A percentile compares a stretch with the other conserved stretches of the same genome.
Conservation (phyloP, 352 stramenopile species). For the Blastocystis sp. region DNA sequence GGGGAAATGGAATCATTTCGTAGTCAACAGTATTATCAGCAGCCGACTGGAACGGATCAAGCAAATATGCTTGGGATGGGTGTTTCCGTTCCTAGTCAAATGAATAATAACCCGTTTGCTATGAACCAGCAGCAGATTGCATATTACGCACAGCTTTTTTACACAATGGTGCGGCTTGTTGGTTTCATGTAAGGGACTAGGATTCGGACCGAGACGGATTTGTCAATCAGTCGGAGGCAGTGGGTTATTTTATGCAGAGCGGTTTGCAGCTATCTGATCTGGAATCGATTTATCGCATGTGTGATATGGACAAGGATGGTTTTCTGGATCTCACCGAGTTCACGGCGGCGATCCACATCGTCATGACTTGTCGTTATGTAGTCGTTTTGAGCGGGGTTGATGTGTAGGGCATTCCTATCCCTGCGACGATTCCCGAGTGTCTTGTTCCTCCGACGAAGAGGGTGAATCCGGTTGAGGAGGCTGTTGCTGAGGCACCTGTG, state of each 20-base stretch:
- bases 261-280: slow-evolving; percentile 1
- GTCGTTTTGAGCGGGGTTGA: not conserved
- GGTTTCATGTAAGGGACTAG: slow-evolving; percentile 4
- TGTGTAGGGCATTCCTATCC: slow-evolving; percentile 40
- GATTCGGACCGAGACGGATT: slow-evolving; percentile 34
- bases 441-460: slow-evolving; percentile 11
- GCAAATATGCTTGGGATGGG: not conserved
- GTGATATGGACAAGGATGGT: slow-evolving; percentile 45
- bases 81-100: not conserved
- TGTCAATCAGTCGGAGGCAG: slow-evolving; percentile 14
- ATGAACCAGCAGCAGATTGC: not conserved
- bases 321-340: slow-evolving; percentile 26
- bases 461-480: not conserved
- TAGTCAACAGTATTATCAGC: slow-evolving; percentile 52
- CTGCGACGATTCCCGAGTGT: not conserved
- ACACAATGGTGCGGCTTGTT: not conserved
- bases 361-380: slow-evolving; percentile 46
- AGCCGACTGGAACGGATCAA: not conserved
- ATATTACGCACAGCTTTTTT: slow-evolving; percentile 17
- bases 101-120: not conserved
- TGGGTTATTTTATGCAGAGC: slow-evolving; percentile 40
- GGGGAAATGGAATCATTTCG: not conserved
- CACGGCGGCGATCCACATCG: slow-evolving; percentile 29
- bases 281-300: slow-evolving; percentile 27
- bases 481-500: not conserved